A percentile compares a stretch with the other conserved stretches of the same genome.
These are phyloP conservation scores for Linnemannia schmuckeri DNA, from an alignment of 192 early-diverging fungal species.

Conservation along the genomic window DNA sequence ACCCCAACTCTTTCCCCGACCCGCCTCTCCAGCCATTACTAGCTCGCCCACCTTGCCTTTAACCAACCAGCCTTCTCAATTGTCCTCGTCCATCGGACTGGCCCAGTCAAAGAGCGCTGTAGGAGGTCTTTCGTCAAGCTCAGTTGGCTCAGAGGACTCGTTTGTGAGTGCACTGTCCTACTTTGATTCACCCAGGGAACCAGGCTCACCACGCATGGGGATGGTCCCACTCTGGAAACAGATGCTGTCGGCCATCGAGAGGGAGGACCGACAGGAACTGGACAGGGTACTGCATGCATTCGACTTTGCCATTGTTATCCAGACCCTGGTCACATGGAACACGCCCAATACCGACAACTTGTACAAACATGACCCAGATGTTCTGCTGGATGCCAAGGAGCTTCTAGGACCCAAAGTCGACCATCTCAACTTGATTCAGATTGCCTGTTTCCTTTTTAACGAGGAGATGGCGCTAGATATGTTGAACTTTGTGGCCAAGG, in stretches of 20 bases:
- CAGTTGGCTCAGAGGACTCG: conserved; percentile 43
- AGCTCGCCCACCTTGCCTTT: neutral
- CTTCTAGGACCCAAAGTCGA: conserved; percentile 68
- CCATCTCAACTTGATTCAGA: conserved; percentile 73
- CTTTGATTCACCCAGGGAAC: conserved; percentile 46
- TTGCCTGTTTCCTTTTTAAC: conserved; percentile 73
- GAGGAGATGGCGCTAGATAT: conserved; percentile 75
- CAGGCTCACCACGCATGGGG: conserved; percentile 35
- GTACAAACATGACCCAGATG: conserved; percentile 70
- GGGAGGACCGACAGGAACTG: conserved; percentile 44
- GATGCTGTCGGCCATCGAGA: conserved; percentile 45
- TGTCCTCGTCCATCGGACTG: conserved; percentile 9
- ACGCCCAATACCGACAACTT: conserved; percentile 65
- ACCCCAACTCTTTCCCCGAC: conserved; percentile 27
- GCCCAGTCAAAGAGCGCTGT: conserved; percentile 12
- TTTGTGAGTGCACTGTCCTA: conserved; percentile 52
- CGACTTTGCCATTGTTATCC: conserved; percentile 52
- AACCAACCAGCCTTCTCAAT: neutral
- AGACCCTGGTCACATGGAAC: conserved; percentile 51
- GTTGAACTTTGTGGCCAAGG: conserved; percentile 68
- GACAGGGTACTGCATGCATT: conserved; percentile 42
- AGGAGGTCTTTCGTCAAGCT: conserved; percentile 28
- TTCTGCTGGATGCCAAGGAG: conserved; percentile 70
- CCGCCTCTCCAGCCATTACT: conserved; percentile 15
- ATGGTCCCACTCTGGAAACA: conserved; percentile 46